These are phyloP conservation scores for Cutaneotrichosporon mucoides DNA, from an alignment of 1,284 basidiomycete genomes.

Conservation along the genomic window DNA sequence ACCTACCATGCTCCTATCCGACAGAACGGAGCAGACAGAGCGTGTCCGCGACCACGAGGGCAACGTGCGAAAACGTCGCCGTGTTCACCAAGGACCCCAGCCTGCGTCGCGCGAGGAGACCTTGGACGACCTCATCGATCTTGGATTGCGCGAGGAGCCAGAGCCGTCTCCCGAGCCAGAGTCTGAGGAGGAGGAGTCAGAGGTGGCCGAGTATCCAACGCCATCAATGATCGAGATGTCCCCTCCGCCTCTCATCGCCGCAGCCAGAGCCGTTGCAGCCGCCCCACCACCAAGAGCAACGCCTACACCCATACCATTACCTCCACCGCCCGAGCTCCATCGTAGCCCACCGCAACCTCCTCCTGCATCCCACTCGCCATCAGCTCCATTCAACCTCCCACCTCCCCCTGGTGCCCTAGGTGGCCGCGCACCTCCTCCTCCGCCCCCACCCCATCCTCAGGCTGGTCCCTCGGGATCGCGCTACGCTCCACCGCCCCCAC, in stretches of 20 bases:
- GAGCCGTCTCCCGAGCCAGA: constrained; percentile 9
- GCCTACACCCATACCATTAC: neutral
- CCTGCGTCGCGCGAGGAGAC: constrained; percentile 11
- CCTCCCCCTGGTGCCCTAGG: neutral
- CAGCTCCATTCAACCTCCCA: neutral
- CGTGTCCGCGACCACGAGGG: constrained; percentile 17
- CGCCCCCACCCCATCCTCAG: neutral
- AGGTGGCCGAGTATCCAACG: constrained; percentile 2
- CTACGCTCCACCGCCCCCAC: neutral
- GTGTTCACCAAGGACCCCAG: constrained; percentile 12
- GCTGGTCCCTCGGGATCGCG: neutral
- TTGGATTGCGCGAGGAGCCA: constrained; percentile 17
- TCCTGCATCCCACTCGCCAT: neutral
- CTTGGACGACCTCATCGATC: constrained; percentile 19
- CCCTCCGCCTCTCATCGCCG: neutral
- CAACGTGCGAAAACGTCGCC: constrained; percentile 18
- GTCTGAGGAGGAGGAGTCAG: constrained; percentile 2
- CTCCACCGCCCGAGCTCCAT: neutral
- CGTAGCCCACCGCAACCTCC: neutral
- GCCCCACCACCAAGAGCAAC: neutral
- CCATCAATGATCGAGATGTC: neutral
- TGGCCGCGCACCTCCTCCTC: neutral
- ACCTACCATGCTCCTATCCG: constrained; percentile 24
- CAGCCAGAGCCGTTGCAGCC: neutral
- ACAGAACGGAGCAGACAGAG: constrained; percentile 15